Base-by-base conservation (phyloP, 306 rosid genomes). In the Comarum palustre region DNA sequence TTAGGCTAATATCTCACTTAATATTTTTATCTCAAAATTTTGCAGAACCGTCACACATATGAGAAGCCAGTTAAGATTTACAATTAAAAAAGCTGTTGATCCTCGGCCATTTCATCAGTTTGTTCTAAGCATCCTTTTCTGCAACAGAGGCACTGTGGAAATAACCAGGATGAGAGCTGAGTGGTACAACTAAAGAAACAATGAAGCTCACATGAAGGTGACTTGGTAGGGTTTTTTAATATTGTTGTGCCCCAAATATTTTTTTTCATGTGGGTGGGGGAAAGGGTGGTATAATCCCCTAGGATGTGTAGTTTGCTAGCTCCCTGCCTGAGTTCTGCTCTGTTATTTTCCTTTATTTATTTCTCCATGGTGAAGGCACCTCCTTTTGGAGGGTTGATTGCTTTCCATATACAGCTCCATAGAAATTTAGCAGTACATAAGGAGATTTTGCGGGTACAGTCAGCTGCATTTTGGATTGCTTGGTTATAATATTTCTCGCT, bases 31-130 rank as follows among this genome's bases (percentile, higher is more conserved):
- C 81, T 78, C 36, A 64, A 70, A 84, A 78, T 73, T 76, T 73
- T 86, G 91, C 97, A 90, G 97, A 90, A 83, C 73, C 97, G 90
- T 43, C 92, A 86, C 60, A 66, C 89, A 2, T 88, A 71, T 62
- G 97, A 92, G 89, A 92, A 88, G 83, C 84, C 97, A 10, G 93
- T 92, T 54, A 88, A 85, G 84, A 92, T 90, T 77, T 88, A 84
- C 84, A 85, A 90, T 75, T 92, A 87, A 81, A 71, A 65, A 76
- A 42, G 69, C 27, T 29, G 72, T 48, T 62, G 63, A 73, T 61
- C 77, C 78, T 78, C 46, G 58, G 38, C 62, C 32, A 27, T 70
- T 24, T 69, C 76, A 41, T 73, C 52, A n/a, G 81, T 72, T 63
- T 73, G 65, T 57, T 51, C 45, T 16, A 48, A 60, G 75, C 69